Evolutionary conservation across 345 rosid genomes (phyloP).

Genomic region (Gynandropsis gynandra): DNA sequence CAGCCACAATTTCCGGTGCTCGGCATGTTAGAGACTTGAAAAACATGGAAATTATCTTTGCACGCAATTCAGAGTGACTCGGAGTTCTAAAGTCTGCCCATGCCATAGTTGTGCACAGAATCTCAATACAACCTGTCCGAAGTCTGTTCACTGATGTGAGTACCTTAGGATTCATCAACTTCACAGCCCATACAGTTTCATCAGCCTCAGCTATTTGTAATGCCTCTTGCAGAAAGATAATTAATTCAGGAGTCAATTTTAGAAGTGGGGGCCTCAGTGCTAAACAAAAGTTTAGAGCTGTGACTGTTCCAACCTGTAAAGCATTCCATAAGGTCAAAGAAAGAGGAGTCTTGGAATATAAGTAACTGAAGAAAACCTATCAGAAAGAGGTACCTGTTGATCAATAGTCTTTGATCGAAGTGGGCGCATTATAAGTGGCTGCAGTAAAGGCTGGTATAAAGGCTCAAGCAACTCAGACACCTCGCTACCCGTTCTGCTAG

Average conservation of each 20-base stretch:
- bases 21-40: conserved; percentile 93
- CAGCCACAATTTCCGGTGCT: conserved; percentile 90
- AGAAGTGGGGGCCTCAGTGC: conserved; percentile 97
- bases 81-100: conserved; percentile 93
- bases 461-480: conserved; percentile 94
- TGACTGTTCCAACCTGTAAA: conserved; percentile 85
- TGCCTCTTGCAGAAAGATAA: conserved; percentile 94
- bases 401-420: conserved; percentile 88
- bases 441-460: conserved; percentile 78
- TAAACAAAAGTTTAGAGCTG: conserved; percentile 90
- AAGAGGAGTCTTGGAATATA: conserved; percentile 5
- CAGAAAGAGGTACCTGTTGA: conserved; percentile 63
- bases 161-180: conserved; percentile 82
- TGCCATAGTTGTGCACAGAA: conserved; percentile 93
- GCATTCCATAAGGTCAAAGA: conserved; percentile 26
- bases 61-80: conserved; percentile 74
- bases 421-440: conserved; percentile 79
- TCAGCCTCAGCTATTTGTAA: conserved; percentile 98
- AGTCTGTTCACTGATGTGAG: conserved; percentile 75
- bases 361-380: conserved; percentile 11
- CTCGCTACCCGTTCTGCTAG: conserved; percentile 95
- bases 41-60: conserved; percentile 96
- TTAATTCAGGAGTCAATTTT: conserved; percentile 85
- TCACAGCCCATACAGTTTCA: conserved; percentile 83
- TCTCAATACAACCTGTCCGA: conserved; percentile 92